Evolutionary conservation across 2,329 filamentous ascomycete species (phyloP).

Genomic region (Claviceps arundinis): DNA sequence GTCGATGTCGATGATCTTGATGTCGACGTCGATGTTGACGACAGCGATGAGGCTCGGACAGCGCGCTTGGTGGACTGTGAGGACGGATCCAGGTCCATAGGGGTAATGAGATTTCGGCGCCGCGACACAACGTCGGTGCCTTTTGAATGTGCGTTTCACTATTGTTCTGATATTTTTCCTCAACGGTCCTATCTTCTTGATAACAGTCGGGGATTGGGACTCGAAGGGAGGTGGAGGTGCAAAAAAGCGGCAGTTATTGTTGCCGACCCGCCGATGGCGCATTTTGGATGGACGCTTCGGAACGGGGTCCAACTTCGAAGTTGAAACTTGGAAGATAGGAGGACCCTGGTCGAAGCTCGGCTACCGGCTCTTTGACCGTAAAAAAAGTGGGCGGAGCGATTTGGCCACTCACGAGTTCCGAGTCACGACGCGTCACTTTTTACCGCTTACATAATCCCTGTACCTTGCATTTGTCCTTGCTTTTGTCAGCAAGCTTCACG

Average conservation of each 20-base stretch:
- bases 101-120: too few species aligned
- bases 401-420: too few species aligned
- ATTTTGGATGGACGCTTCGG: background rate
- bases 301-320: too few species aligned
- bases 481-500: too few species aligned
- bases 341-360: background rate
- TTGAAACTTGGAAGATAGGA: background rate
- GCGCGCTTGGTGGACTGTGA: slow-evolving; percentile 14
- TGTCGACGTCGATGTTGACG: too few species aligned
- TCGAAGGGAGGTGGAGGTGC: too few species aligned
- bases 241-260: slow-evolving; percentile 14
- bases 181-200: background rate
- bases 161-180: background rate
- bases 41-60: slow-evolving; percentile 6
- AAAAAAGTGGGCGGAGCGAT: too few species aligned
- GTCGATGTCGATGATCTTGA: too few species aligned
- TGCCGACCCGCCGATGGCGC: slow-evolving; percentile 17
- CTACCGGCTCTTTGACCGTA: too few species aligned
- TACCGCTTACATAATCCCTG: too few species aligned
- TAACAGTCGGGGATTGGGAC: background rate
- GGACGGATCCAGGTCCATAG: slow-evolving; percentile 22
- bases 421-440: too few species aligned
- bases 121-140: slow-evolving; percentile 3
- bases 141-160: background rate
- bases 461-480: too few species aligned